A percentile compares a stretch with the other conserved stretches of the same genome.
Evolutionary conservation across 2,329 filamentous ascomycete genomes (phyloP).

Genomic region (Cercospora sp.): DNA sequence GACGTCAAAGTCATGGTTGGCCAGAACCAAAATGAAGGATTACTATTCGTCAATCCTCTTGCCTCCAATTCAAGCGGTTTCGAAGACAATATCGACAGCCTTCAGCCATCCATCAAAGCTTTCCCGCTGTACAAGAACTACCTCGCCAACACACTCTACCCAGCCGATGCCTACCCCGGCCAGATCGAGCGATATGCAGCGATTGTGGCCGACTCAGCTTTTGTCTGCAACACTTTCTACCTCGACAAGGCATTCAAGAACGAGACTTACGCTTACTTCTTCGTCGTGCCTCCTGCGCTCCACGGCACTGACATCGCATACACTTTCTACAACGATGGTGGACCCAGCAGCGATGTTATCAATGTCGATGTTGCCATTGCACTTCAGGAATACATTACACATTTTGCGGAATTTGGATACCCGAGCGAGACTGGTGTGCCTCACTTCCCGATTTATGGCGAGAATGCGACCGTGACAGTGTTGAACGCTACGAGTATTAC

Average conservation of each 20-base stretch:
- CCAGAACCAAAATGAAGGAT: slow-evolving; percentile 50
- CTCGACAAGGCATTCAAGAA: slow-evolving; percentile 51
- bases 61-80: slow-evolving; percentile 42
- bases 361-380: slow-evolving; percentile 41
- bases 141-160: slow-evolving; percentile 51
- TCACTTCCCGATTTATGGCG: slow-evolving; percentile 51
- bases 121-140: slow-evolving; percentile 40
- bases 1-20: slow-evolving; percentile 48
- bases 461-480: slow-evolving; percentile 47
- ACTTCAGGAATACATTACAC: slow-evolving; percentile 50
- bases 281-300: slow-evolving; percentile 54
- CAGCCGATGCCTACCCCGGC: slow-evolving; percentile 49
- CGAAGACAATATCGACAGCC: slow-evolving; percentile 35
- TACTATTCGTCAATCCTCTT: slow-evolving; percentile 47
- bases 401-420: slow-evolving; percentile 44
- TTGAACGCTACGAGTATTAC: slow-evolving; percentile 36
- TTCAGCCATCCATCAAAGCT: slow-evolving; percentile 35
- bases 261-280: slow-evolving; percentile 55
- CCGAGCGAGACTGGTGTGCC: slow-evolving; percentile 45
- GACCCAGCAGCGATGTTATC: slow-evolving; percentile 3
- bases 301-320: slow-evolving; percentile 57
- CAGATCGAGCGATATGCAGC: slow-evolving; percentile 47
- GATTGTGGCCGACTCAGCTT: slow-evolving; percentile 47
- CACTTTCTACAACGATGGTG: slow-evolving; percentile 52
- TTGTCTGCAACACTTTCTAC: slow-evolving; percentile 56